Conservation (phyloP, 2,329 filamentous ascomycete genomes). For the Colletotrichum tanaceti region DNA sequence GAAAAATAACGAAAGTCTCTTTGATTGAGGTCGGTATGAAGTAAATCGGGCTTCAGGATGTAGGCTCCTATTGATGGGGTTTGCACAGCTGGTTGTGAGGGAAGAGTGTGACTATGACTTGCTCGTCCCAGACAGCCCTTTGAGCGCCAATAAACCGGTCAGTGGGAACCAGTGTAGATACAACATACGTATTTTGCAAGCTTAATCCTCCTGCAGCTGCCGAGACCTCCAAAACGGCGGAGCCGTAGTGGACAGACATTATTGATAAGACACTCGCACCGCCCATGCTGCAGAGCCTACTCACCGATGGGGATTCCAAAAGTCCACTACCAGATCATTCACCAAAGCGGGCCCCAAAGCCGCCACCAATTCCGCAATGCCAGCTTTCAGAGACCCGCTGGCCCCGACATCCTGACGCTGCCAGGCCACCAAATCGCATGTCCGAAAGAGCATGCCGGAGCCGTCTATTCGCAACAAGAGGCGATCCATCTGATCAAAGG, state of each 20-base stretch:
- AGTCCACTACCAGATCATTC: conserved; percentile 68
- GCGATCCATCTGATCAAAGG: conserved; percentile 66
- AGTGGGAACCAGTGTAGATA: not conserved
- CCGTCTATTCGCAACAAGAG: conserved; percentile 65
- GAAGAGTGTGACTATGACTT: not conserved
- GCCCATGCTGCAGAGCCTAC: not conserved
- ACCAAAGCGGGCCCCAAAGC: conserved; percentile 72
- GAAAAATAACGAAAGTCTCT: not conserved
- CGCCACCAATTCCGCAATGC: conserved; percentile 75
- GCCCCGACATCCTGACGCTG: conserved; percentile 58
- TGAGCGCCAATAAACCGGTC: not conserved
- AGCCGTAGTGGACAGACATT: not conserved
- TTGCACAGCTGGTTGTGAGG: not conserved
- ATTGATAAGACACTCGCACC: too few relatives aligned
- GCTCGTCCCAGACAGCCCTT: not conserved
- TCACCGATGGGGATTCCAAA: conserved; percentile 47
- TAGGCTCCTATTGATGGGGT: too few relatives aligned
- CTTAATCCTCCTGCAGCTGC: not conserved
- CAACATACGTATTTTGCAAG: too few relatives aligned
- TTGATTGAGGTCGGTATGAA: not conserved
- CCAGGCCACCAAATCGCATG: conserved; percentile 70
- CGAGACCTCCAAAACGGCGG: not conserved
- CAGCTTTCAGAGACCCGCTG: conserved; percentile 66
- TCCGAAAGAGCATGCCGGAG: conserved; percentile 53
- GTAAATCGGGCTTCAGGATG: not conserved